A percentile compares a stretch with the other conserved stretches of the same genome.
Conservation (phyloP, 176 grass and related monocot species). For the Juncus effusus region DNA sequence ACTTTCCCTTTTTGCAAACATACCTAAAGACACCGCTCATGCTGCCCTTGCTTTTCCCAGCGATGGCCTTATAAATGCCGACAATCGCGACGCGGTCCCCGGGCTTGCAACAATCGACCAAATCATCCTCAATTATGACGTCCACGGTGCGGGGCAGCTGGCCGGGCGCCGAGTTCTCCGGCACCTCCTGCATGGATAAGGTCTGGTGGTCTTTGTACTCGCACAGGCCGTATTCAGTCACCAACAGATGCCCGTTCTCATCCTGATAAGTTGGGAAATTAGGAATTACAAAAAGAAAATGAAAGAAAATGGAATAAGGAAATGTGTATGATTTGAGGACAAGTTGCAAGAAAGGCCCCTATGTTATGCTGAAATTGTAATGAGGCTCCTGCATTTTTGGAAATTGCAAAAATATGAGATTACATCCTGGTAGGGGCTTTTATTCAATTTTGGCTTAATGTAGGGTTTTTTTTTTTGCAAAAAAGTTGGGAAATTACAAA, state of each 20-base stretch:
- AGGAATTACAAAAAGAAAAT: conserved; percentile 18
- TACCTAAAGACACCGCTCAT: conserved; percentile 98
- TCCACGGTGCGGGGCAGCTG: conserved; percentile 94
- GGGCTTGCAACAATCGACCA: conserved; percentile 97
- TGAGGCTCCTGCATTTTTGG: too few relatives aligned
- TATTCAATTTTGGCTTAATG: too few relatives aligned
- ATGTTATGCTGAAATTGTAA: too few relatives aligned
- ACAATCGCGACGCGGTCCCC: conserved; percentile 96
- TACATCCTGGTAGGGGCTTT: too few relatives aligned
- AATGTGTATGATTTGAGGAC: too few relatives aligned
- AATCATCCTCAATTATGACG: conserved; percentile 92
- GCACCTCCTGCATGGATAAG: conserved; percentile 95
- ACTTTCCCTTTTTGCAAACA: neutral
- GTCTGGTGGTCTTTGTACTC: conserved; percentile 98
- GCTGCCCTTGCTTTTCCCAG: conserved; percentile 98
- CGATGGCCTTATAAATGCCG: conserved; percentile 88
- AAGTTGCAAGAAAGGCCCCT: too few relatives aligned
- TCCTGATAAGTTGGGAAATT: conserved; percentile 45
- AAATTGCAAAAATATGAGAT: too few relatives aligned
- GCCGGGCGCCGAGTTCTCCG: conserved; percentile 94
- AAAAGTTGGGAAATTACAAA: too few relatives aligned
- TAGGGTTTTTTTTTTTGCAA: too few relatives aligned
- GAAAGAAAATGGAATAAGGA: neutral
- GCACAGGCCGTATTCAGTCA: conserved; percentile 91
- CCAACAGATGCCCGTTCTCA: conserved; percentile 82